Evolutionary conservation across 306 rosid species (phyloP), one percentile per base, ranked within the genome.

Genomic region (Cercis canadensis): DNA sequence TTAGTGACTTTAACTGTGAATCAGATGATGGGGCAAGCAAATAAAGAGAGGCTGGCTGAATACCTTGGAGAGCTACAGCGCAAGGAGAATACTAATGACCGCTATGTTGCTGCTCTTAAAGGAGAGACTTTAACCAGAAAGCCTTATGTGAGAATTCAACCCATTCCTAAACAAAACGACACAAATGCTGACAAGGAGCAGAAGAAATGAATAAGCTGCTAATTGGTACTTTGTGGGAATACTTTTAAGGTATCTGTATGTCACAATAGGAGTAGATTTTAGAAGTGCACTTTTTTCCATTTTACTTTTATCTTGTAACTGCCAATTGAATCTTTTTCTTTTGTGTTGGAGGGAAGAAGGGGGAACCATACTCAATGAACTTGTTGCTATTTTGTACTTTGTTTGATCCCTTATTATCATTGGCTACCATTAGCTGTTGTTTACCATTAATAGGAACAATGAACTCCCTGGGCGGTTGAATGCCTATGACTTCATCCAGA

Each of bases 11-110:
- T 14, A 24, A 51, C 69, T 66, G 54, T 45, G 45, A 70, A 62
- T 59, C 80, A 93, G 97, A 93, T 81, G 92, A 94, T 87, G 96
- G 97, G 92, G 11, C 85, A 86, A 73, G 89, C 78, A 24, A 94
- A 94, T 52, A 87, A 77, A 58, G 96, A 90, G 65, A 86, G 98
- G 34, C 75, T 90, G 64, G 96, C 88, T 7, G 98, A 94, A 75
- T 90, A 49, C 65, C 92, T 93, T 0, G 93, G 96, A 39, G 97
- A 92, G 90, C 75, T 93, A 76, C 89, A 84, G 81, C 17, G 94
- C 78, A 88, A 93, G 62, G 97, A 93, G 82, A 81, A 94, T 71
- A 89, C 97, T 47, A 87, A 94, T 62, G 96, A 90, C 59, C 92
- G 92, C n/a, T 94, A 87, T 68, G 89, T 90, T 67, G 96, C 95